These are phyloP conservation scores for Zopfia rhizophila DNA, from an alignment of 2,329 filamentous ascomycete species.

Conservation along the genomic window DNA sequence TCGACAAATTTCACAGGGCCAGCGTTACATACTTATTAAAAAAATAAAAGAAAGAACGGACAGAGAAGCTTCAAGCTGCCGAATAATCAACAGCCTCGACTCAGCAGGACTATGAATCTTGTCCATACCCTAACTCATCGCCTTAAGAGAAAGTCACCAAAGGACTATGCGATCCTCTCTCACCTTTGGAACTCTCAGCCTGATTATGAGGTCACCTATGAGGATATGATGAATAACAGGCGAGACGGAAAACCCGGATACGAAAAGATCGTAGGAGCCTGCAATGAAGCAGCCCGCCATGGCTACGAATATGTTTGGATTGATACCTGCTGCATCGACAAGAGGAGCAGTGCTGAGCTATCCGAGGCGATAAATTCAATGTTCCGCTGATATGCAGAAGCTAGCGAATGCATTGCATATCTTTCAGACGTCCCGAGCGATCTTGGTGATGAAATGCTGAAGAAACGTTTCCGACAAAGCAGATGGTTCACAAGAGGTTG, in stretches of 20 bases:
- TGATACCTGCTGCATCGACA: conserved; percentile 36
- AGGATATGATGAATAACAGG: too few species aligned
- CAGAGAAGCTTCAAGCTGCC: too few species aligned
- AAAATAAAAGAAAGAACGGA: too few species aligned
- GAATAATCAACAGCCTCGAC: too few species aligned
- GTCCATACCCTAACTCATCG: too few species aligned
- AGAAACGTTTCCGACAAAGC: conserved; percentile 1
- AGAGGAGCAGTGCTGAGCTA: conserved; percentile 32
- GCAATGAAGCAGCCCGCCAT: not conserved
- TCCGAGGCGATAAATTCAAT: conserved; percentile 26
- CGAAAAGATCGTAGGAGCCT: not conserved
- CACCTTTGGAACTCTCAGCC: conserved; percentile 2
- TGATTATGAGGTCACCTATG: conserved; percentile 10
- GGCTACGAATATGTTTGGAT: conserved; percentile 17
- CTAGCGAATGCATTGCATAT: conserved; percentile 23
- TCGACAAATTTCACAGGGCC: too few species aligned
- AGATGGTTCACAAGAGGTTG: conserved; percentile 22
- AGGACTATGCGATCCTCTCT: conserved; percentile 11
- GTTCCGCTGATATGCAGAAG: conserved; percentile 23
- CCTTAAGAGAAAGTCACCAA: too few species aligned
- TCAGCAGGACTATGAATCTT: too few species aligned
- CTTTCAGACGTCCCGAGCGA: conserved; percentile 16
- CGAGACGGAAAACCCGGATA: too few species aligned
- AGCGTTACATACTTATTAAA: too few species aligned
- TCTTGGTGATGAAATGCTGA: not conserved